A percentile compares a stretch with the other conserved stretches of the same genome.
These are phyloP conservation scores for Didymella pomorum DNA, from an alignment of 2,329 filamentous ascomycete genomes.

Conservation along the genomic window DNA sequence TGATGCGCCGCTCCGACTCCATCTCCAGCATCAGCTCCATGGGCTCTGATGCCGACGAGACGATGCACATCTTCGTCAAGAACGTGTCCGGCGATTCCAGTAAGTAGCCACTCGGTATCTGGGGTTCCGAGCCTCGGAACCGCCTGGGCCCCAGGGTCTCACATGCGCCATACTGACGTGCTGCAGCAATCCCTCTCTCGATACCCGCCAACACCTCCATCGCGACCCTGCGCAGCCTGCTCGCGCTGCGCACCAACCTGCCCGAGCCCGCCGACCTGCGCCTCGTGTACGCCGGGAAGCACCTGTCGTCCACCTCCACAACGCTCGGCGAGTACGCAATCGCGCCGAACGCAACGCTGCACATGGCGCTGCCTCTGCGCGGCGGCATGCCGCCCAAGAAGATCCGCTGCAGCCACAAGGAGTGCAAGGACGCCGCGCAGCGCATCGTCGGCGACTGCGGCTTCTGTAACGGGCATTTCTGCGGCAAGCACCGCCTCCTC, in stretches of 20 bases:
- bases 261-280: slow-evolving; percentile 59
- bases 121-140: slow-evolving; percentile 27
- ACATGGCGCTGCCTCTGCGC: slow-evolving; percentile 65
- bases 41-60: slow-evolving; percentile 58
- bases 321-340: slow-evolving; percentile 60
- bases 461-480: slow-evolving; percentile 94
- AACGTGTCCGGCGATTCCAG: slow-evolving; percentile 63
- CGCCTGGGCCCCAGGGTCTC: slow-evolving; percentile 11
- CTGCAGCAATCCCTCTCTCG: slow-evolving; percentile 64
- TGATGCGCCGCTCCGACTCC: slow-evolving; percentile 51
- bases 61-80: slow-evolving; percentile 69
- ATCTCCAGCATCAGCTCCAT: slow-evolving; percentile 54
- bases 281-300: slow-evolving; percentile 66
- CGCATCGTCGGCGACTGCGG: slow-evolving; percentile 95
- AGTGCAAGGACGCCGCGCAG: slow-evolving; percentile 87
- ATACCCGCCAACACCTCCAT: slow-evolving; percentile 63
- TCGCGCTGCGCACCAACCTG: slow-evolving; percentile 65
- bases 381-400: slow-evolving; percentile 71
- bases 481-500: slow-evolving; percentile 90
- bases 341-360: slow-evolving; percentile 59
- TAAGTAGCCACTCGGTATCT: slow-evolving; percentile 49
- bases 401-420: slow-evolving; percentile 85
- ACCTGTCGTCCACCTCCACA: slow-evolving; percentile 55
- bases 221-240: slow-evolving; percentile 63
- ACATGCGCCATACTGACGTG: slow-evolving; percentile 27